Conservation (phyloP, 2,329 filamentous ascomycete species). For the Akanthomyces dipterigenus region DNA sequence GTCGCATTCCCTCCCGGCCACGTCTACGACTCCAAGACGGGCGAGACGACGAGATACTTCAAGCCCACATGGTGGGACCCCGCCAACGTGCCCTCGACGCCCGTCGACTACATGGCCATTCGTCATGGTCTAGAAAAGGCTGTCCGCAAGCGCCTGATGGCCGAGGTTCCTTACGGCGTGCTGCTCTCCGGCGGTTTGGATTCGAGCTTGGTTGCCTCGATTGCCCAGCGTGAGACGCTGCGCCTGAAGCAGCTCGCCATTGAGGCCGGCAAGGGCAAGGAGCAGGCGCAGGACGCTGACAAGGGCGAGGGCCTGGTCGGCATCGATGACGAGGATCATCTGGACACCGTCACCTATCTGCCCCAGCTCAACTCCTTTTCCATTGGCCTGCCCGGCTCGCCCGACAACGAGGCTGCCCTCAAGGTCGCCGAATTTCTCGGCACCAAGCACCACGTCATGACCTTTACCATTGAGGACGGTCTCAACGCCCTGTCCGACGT, state of each 20-base stretch:
- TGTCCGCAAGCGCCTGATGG: conserved; percentile 96
- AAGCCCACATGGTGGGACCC: conserved; percentile 90
- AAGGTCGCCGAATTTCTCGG: conserved; percentile 95
- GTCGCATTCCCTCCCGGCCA: conserved; percentile 91
- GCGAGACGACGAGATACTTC: conserved; percentile 80
- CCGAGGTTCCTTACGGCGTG: conserved; percentile 96
- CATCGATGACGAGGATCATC: conserved; percentile 85
- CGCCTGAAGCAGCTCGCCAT: conserved; percentile 63
- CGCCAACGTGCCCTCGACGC: conserved; percentile 66
- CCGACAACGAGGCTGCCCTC: conserved; percentile 84
- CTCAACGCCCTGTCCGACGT: conserved; percentile 95
- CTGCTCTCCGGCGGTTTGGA: conserved; percentile 91
- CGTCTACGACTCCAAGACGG: conserved; percentile 90
- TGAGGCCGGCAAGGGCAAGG: conserved; percentile 34
- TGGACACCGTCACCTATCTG: conserved; percentile 84
- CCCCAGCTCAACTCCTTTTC: conserved; percentile 98
- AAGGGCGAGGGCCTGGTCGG: conserved; percentile 73
- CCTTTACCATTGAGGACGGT: conserved; percentile 95
- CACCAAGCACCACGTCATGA: conserved; percentile 97
- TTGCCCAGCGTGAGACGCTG: conserved; percentile 87
- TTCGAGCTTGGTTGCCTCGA: conserved; percentile 89
- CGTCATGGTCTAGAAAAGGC: conserved; percentile 80
- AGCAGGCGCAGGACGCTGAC: conserved; percentile 47
- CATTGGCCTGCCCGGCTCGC: conserved; percentile 87
- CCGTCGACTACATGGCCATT: conserved; percentile 76